Evolutionary conservation across 805 yeast genomes (phyloP).

Genomic region (Kazachstania viticola): DNA sequence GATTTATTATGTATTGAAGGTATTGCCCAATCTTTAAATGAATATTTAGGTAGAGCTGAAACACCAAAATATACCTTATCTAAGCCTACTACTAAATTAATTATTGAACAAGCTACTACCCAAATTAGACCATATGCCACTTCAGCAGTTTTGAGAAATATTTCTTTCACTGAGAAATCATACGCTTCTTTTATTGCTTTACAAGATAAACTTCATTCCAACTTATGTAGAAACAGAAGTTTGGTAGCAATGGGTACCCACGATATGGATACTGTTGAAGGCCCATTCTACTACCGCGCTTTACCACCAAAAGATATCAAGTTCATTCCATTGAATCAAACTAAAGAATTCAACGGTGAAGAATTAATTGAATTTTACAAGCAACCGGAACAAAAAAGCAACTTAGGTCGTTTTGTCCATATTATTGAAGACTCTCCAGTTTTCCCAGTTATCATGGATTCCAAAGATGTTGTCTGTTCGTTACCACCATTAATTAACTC

Average conservation of each 20-base stretch:
- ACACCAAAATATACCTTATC: constrained; percentile 59
- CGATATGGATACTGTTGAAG: constrained; percentile 68
- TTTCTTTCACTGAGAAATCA: constrained; percentile 69
- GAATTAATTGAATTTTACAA: constrained; percentile 76
- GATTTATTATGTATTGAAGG: constrained; percentile 98
- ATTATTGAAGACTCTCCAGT: constrained; percentile 82
- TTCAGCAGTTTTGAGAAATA: constrained; percentile 81
- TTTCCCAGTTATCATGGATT: constrained; percentile 81
- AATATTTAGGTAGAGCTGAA: constrained; percentile 59
- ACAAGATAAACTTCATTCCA: constrained; percentile 92
- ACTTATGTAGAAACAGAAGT: constrained; percentile 93
- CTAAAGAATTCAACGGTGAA: constrained; percentile 57
- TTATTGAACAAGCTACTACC: constrained; percentile 64
- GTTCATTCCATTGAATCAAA: constrained; percentile 67
- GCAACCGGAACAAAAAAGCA: constrained; percentile 62
- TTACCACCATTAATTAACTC: constrained; percentile 96
- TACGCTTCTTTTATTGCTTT: constrained; percentile 91
- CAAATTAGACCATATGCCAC: constrained; percentile 86
- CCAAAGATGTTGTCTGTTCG: constrained; percentile 67
- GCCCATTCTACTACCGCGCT: constrained; percentile 84
- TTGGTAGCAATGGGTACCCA: constrained; percentile 98
- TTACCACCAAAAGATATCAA: constrained; percentile 64
- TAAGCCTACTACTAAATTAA: constrained; percentile 54
- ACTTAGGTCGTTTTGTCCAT: constrained; percentile 78
- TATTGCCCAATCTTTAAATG: constrained; percentile 87